These are phyloP conservation scores for Phytophthora megakarya DNA, from an alignment of 352 stramenopile genomes.

Conservation along the genomic window DNA sequence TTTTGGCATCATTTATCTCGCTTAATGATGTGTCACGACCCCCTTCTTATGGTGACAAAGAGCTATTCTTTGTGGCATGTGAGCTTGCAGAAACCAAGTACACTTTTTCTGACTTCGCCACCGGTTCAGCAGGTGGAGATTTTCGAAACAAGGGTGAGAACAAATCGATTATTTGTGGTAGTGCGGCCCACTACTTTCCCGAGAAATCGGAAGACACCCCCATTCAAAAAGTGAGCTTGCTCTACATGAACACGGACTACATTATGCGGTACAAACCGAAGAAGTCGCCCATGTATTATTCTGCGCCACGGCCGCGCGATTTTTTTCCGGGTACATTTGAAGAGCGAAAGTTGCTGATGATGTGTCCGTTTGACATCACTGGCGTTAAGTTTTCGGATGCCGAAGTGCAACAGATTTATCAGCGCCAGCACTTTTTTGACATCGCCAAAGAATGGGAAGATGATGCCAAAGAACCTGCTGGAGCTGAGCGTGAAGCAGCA, in stretches of 20 bases:
- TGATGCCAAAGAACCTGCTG: constrained; percentile 20
- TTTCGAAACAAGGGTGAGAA: constrained; percentile 31
- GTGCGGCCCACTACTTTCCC: constrained; percentile 51
- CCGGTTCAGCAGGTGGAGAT: constrained; percentile 43
- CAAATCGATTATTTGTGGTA: constrained; percentile 49
- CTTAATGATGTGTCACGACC: constrained; percentile 25
- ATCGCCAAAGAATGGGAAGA: constrained; percentile 35
- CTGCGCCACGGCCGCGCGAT: constrained; percentile 35
- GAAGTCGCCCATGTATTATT: constrained; percentile 41
- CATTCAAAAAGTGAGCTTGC: constrained; percentile 29
- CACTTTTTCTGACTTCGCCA: constrained; percentile 43
- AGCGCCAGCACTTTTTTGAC: constrained; percentile 40
- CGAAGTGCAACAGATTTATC: constrained; percentile 41
- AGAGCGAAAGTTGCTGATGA: constrained; percentile 36
- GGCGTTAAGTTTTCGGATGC: constrained; percentile 32
- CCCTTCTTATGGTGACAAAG: constrained; percentile 57
- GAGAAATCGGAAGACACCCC: constrained; percentile 26
- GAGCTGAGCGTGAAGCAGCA: constrained; percentile 24
- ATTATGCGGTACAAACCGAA: constrained; percentile 46
- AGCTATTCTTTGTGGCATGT: constrained; percentile 48
- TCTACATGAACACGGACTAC: constrained; percentile 66
- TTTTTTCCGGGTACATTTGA: constrained; percentile 50
- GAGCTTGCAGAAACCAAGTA: constrained; percentile 53
- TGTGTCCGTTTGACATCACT: constrained; percentile 51
- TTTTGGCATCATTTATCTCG: constrained; percentile 48